phyloP scores from a whole-genome alignment of 179 eudicot genomes.

The Amaranthus tricolor region DNA sequence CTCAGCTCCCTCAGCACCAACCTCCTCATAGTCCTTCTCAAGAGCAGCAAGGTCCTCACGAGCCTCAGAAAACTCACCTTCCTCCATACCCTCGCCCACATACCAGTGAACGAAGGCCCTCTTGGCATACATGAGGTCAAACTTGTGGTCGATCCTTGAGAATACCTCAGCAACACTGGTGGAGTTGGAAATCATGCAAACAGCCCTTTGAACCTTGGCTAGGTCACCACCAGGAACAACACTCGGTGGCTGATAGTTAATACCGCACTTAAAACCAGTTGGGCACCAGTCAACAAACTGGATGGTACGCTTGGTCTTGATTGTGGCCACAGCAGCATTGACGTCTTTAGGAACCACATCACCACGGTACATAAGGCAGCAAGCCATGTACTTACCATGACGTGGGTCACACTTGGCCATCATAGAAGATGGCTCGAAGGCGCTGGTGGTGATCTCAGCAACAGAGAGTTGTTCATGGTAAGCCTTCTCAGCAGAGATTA shows the following conservation, averaged over 20 bases:
- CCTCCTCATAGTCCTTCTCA: slow-evolving; percentile 69
- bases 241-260: slow-evolving; percentile 65
- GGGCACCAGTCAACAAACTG: slow-evolving; percentile 74
- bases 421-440: slow-evolving; percentile 64
- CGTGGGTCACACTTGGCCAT: slow-evolving; percentile 77
- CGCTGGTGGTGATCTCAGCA: slow-evolving; percentile 65
- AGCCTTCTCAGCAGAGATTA: slow-evolving; percentile 64
- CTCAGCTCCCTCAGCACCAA: slow-evolving; percentile 59
- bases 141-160: slow-evolving; percentile 62
- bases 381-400: slow-evolving; percentile 68
- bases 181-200: slow-evolving; percentile 69
- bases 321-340: slow-evolving; percentile 64
- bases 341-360: slow-evolving; percentile 67
- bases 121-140: slow-evolving; percentile 67
- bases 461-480: slow-evolving; percentile 67
- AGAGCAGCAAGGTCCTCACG: slow-evolving; percentile 65
- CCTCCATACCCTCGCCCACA: slow-evolving; percentile 74
- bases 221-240: slow-evolving; percentile 68
- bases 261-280: slow-evolving; percentile 63
- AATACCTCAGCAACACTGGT: slow-evolving; percentile 75
- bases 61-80: slow-evolving; percentile 63
- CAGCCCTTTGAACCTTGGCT: slow-evolving; percentile 62
- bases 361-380: slow-evolving; percentile 67
- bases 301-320: slow-evolving; percentile 67
- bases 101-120: slow-evolving; percentile 73